A percentile compares a stretch with the other conserved stretches of the same genome.
These are phyloP conservation scores for Alternaria infectoria DNA, from an alignment of 2,329 filamentous ascomycete species.

Conservation along the genomic window DNA sequence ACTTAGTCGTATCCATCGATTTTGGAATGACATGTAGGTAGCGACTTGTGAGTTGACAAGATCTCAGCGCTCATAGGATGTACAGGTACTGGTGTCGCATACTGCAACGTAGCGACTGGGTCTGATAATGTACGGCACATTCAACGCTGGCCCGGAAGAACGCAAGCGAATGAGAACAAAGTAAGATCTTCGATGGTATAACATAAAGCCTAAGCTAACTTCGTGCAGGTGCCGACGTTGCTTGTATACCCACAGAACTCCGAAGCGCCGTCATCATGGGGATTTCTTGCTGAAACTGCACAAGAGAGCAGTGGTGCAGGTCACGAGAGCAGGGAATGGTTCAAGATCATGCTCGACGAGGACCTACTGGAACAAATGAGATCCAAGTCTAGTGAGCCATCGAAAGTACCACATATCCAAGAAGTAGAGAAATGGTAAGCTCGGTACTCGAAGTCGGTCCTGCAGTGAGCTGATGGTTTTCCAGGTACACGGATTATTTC, in stretches of 20 bases:
- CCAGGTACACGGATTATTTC: constrained; percentile 56
- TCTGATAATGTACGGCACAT: constrained; percentile 38
- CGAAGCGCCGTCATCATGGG: constrained; percentile 56
- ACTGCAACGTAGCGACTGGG: constrained; percentile 43
- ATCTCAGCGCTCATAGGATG: neutral
- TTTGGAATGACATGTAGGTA: neutral
- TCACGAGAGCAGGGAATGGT: constrained; percentile 56
- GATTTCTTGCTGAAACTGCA: constrained; percentile 55
- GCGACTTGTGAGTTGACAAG: accelerated
- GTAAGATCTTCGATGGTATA: neutral
- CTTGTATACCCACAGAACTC: constrained; percentile 55
- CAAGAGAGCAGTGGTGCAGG: constrained; percentile 50
- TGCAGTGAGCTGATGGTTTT: constrained; percentile 49
- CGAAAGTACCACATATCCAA: constrained; percentile 46
- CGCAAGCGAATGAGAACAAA: constrained; percentile 61
- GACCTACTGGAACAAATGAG: constrained; percentile 43
- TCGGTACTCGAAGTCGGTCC: accelerated
- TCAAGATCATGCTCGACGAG: constrained; percentile 62
- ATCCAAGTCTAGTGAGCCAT: constrained; percentile 9
- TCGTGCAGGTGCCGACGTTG: constrained; percentile 54
- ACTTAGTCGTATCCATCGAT: neutral
- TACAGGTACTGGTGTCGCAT: constrained; percentile 44
- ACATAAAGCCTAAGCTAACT: neutral
- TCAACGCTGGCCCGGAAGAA: constrained; percentile 61
- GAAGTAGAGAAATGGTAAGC: constrained; percentile 56